Base-by-base conservation (phyloP, 129 eudicot species). In the Erigeron canadensis region DNA sequence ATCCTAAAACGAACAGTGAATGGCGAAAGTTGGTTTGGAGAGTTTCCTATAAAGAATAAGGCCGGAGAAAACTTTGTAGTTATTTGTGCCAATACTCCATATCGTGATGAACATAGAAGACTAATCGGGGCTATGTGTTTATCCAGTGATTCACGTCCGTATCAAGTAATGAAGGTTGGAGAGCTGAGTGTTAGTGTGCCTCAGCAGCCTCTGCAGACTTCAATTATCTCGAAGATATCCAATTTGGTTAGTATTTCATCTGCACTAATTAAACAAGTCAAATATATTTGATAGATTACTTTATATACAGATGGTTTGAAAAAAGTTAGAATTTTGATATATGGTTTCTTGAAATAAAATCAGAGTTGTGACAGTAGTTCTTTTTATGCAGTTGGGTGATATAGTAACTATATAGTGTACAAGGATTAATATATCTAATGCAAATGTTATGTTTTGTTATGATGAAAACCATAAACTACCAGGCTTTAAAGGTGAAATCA, bases 11-110 rank as follows among this genome's bases (percentile, higher is more conserved):
- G 86, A 19, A 83, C 79, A 0, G 55, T 48, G 12, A 71, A 60
- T 11, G 97, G 81, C 28, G 93, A 88, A 76, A 76, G 77, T 60
- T 91, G 97, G 97, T 82, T 91, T 0, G 97, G 97, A 63, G 84
- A 78, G 56, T 81, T 91, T 73, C 96, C 97, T 6, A 81, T 88
- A 11, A 84, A 43, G 61, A 81, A 80, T 37, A 91, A 84, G 79
- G 71, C 12, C 58, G 93, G 91, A 15, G 81, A 84, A 7, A 84
- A 72, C 65, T 80, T 88, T 55, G 38, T 67, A 60, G 81, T 85
- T 6, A 40, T 86, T 15, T 75, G 77, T 48, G 75, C 96, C 8
- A 79, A 84, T 56, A 78, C 96, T 0, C 94, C 97, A 4, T 80
- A 78, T 45, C 86, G 83, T 19, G 90, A 88, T 70, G 84, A 79